These are phyloP conservation scores for Geosmithia flava DNA, from an alignment of 2,329 filamentous ascomycete genomes.

Conservation along the genomic window DNA sequence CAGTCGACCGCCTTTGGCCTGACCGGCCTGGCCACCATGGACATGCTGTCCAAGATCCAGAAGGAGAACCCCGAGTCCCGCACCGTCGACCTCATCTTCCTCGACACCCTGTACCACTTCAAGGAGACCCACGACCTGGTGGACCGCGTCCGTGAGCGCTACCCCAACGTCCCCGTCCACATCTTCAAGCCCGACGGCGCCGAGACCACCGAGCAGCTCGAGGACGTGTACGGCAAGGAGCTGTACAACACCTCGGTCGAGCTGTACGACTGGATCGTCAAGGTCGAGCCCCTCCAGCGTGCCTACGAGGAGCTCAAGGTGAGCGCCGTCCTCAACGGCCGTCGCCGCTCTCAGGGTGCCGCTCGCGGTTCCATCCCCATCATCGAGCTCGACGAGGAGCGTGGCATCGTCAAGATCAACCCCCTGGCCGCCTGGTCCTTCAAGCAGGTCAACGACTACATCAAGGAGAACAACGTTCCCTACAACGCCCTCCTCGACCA, in stretches of 20 bases:
- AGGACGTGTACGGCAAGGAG: conserved; percentile 65
- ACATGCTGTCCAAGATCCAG: conserved; percentile 72
- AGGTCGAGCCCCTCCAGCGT: conserved; percentile 90
- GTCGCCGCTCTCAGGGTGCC: conserved; percentile 82
- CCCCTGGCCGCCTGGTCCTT: conserved; percentile 93
- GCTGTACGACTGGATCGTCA: conserved; percentile 92
- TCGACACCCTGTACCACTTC: conserved; percentile 78
- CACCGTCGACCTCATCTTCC: conserved; percentile 59
- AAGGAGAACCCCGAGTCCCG: conserved; percentile 46
- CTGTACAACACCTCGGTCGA: conserved; percentile 81
- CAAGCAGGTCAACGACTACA: conserved; percentile 76
- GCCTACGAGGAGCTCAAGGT: conserved; percentile 82
- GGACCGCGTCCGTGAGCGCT: conserved; percentile 61
- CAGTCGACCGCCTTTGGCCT: conserved; percentile 77
- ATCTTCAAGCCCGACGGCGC: conserved; percentile 77
- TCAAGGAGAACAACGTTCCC: conserved; percentile 75
- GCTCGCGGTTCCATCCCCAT: conserved; percentile 84
- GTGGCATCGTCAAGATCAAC: conserved; percentile 93
- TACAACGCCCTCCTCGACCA: conserved; percentile 85
- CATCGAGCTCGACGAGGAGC: conserved; percentile 79
- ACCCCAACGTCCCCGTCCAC: conserved; percentile 72
- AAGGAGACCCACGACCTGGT: conserved; percentile 63
- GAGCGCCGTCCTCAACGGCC: conserved; percentile 82
- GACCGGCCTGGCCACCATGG: conserved; percentile 69
- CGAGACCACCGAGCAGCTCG: conserved; percentile 65